Percentiles rank a stretch among this genome's conserved stretches.
Evolutionary conservation across 345 rosid genomes (phyloP).

Genomic region (Rhodamnia rubescens): DNA sequence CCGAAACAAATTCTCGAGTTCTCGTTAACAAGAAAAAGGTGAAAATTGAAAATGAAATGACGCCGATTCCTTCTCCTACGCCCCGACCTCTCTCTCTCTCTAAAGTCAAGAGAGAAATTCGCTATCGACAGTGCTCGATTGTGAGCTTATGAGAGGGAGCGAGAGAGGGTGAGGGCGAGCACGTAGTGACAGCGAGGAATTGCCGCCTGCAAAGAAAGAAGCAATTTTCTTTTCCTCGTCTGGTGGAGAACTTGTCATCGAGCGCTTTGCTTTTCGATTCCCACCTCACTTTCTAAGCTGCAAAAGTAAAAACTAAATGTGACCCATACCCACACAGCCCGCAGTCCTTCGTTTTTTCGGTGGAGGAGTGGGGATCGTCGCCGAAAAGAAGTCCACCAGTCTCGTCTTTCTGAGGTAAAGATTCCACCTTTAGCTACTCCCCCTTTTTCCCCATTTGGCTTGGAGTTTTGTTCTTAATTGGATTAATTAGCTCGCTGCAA

Average conservation of each 20-base stretch:
- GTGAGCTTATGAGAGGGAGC: neutral
- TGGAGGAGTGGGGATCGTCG: neutral
- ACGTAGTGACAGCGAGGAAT: neutral
- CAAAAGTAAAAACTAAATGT: neutral
- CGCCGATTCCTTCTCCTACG: neutral
- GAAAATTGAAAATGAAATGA: neutral
- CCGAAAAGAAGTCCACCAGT: neutral
- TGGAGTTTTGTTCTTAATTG: neutral
- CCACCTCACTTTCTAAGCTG: neutral
- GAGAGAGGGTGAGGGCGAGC: neutral
- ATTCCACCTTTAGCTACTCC: neutral
- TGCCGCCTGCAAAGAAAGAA: neutral
- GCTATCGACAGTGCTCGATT: neutral
- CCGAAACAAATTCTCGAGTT: neutral
- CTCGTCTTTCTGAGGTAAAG: neutral
- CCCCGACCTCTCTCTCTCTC: neutral
- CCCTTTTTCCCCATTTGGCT: neutral
- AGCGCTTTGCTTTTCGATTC: neutral
- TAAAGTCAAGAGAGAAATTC: neutral
- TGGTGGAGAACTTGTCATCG: slow-evolving; percentile 5
- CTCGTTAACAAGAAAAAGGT: neutral
- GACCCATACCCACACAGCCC: neutral
- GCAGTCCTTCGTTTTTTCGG: neutral
- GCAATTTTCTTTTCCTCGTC: neutral
- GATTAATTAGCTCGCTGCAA: neutral